Base-by-base conservation (phyloP, 2,329 filamentous ascomycete species). In the Pseudogymnoascus sp. region DNA sequence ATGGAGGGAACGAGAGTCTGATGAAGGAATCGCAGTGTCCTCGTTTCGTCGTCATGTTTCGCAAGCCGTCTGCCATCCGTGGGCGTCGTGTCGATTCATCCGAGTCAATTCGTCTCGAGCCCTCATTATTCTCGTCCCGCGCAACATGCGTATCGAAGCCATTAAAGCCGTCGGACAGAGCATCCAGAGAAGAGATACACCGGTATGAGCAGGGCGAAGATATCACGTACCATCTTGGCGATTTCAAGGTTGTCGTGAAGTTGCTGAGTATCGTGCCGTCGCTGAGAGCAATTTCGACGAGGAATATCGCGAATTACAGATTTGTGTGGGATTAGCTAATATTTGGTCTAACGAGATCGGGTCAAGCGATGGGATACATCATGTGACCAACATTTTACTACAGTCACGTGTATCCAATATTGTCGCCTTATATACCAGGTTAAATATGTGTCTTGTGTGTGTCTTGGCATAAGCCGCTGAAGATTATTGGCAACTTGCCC, bases 151-250 rank as follows among this genome's bases (percentile, higher is more conserved):
- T 46, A 28, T 61, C 59, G 59, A 38, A 38, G 33, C 38, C 59
- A 43, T 38, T 24, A 61, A 24, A 61, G 26, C 60, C 35, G 35
- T 50, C 60, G 41, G 28, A 61, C 37, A 46, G 28, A 61, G 37
- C 60, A 61, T 50, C 41, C 40, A 56, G 37, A 43, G 40, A 22
- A 61, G 40, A 61, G 38, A 56, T 38, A 56, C 28, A 33, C n/a
- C 60, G 50, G 28, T 56, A 33, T 56, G 28, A 56, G 50, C 35
- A 33, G 24, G 14, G 40, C 14, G 64, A 64, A 35, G 61, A 61
- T 61, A 33, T 26, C 56, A 66, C 68, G 43, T 66, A 69, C 68
- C 68, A 69, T 69, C 65, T 69, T 69, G 68, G 66, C 68, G 66
- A 62, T 64, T 63, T 62, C 62, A 64, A 61, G 66, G 59, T 65